Base-by-base conservation (phyloP, 345 rosid species). In the Salix purpurea region DNA sequence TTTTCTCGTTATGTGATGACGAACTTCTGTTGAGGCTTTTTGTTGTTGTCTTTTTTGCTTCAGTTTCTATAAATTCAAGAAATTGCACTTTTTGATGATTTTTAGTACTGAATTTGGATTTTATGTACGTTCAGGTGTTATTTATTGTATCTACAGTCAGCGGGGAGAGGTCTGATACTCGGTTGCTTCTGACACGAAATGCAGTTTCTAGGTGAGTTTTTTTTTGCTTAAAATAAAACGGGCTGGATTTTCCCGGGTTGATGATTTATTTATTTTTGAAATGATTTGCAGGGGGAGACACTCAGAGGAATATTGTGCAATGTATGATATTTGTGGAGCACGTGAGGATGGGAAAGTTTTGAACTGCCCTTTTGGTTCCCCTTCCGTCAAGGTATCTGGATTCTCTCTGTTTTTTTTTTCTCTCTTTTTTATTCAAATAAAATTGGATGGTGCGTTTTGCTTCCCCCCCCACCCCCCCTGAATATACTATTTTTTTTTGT, bases 271-370 rank as follows among this genome's bases (percentile, higher is more conserved):
- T 67, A 19, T 37, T 19, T 39, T 68, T 58, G 24, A 21, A 19
- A 44, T 68, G 54, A 16, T 72, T 58, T 72, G 75, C 78, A 86
- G 91, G 69, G 86, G 76, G 82, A 87, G 82, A 50, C 88, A 89
- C 76, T 61, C 89, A 7, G 90, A 84, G 78, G 99, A 84, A 78
- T 91, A 91, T 74, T 96, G 99, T 85, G 91, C 98, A 16, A 96
- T 96, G 98, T 90, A 93, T 77, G 94, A 86, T 70, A 91, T 96
- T 67, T 96, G 99, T 56, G 99, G 98, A 74, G 70, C 85, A 40
- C 89, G 99, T 6, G 83, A 71, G 1, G 99, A 96, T 77, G 89
- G 91, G 21, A 96, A 93, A 89, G 86, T 91, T 36, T 72, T 96
- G 40, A 96, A 91, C 74, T 96, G 99, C 72, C 96, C 99, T 36